These are phyloP conservation scores for Fraxinus sp. DNA, from an alignment of 305 asterid species.

Conservation along the genomic window DNA sequence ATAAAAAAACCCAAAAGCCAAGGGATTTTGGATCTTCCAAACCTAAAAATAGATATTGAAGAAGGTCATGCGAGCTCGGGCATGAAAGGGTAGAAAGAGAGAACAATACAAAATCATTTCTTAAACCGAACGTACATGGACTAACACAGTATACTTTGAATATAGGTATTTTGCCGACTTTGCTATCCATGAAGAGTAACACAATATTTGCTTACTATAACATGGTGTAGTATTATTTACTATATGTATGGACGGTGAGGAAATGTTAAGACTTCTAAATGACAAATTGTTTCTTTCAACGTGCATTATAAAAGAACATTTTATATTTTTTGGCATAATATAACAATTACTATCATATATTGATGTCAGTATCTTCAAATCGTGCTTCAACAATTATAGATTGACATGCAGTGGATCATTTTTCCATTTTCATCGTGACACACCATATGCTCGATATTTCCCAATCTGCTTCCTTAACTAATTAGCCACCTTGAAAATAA, in stretches of 20 bases:
- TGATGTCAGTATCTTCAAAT: background rate
- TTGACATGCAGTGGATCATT: background rate
- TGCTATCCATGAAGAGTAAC: background rate
- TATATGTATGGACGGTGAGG: background rate
- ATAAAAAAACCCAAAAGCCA: background rate
- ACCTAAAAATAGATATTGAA: background rate
- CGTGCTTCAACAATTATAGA: background rate
- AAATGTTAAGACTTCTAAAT: background rate
- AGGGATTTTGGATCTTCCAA: background rate
- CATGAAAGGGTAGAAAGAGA: background rate
- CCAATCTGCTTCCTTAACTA: constrained; percentile 51
- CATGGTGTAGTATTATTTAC: background rate
- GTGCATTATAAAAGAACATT: background rate
- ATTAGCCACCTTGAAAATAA: constrained; percentile 18
- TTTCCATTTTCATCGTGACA: constrained; percentile 51
- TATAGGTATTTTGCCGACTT: background rate
- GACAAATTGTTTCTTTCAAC: background rate
- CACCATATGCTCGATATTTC: constrained; percentile 64
- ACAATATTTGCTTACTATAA: background rate
- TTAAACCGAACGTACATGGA: background rate
- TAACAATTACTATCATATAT: background rate
- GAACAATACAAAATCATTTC: background rate
- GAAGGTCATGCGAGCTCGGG: background rate
- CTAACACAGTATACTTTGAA: background rate
- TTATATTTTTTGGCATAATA: background rate